phyloP scores from a whole-genome alignment of 2,329 filamentous ascomycete genomes.

The Aphanocladium album region DNA sequence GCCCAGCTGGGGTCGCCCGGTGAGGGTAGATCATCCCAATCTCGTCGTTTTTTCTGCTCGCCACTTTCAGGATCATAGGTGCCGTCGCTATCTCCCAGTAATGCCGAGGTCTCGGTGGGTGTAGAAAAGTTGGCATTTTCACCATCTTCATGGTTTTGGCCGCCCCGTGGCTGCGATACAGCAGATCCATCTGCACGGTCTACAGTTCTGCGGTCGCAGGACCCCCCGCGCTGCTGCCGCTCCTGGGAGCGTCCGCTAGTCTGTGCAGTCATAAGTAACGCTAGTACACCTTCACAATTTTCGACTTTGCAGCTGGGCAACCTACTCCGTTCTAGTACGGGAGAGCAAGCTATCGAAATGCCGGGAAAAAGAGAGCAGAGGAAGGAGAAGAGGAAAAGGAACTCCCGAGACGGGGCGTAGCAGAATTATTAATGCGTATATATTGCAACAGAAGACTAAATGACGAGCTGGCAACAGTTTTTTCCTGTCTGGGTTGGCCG shows the following conservation, averaged over 20 bases:
- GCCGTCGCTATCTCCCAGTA: background rate
- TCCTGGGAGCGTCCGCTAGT: background rate
- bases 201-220: background rate
- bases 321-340: background rate
- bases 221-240: slow-evolving; percentile 1
- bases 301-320: background rate
- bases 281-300: background rate
- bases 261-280: background rate
- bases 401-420: background rate
- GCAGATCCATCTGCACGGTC: background rate
- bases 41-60: slow-evolving; percentile 4
- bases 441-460: background rate
- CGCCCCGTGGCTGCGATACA: background rate
- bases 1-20: slow-evolving; percentile 8
- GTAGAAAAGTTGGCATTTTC: background rate
- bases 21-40: slow-evolving; percentile 6
- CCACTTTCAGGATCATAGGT: background rate
- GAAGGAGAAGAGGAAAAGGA: background rate
- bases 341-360: background rate
- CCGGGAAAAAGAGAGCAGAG: background rate
- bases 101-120: background rate
- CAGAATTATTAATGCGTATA: background rate
- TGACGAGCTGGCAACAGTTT: background rate
- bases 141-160: background rate
- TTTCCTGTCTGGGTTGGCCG: background rate